Percentiles rank a stretch among this genome's conserved stretches.
phyloP scores from a whole-genome alignment of 75 land plant genomes.

The Sequoiadendron giganteum region DNA sequence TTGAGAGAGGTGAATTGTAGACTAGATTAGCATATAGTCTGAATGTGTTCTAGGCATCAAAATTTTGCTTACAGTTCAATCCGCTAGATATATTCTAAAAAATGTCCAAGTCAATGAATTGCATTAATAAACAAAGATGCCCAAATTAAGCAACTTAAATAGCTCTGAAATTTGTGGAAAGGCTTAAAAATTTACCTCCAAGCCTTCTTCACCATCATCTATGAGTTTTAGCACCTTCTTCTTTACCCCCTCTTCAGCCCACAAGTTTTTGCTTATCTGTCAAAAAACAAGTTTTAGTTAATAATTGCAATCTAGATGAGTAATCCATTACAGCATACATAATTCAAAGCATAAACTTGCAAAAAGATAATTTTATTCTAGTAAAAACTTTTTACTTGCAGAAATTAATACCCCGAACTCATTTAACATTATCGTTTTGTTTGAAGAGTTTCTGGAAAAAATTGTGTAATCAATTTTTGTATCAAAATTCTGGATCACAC shows the following conservation, averaged over 20 bases:
- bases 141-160: not conserved
- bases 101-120: not conserved
- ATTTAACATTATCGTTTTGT: not conserved
- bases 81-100: not conserved
- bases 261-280: conserved; percentile 55
- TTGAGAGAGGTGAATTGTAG: no score
- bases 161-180: not conserved
- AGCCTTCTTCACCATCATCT: conserved; percentile 64
- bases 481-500: no score
- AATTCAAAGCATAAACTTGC: not conserved
- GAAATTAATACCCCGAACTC: not conserved
- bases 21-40: no score
- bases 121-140: not conserved
- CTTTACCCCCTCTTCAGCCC: conserved; percentile 56
- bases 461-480: no score
- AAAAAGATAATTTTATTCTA: not conserved
- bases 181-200: conserved; percentile 41
- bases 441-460: no score
- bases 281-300: not conserved
- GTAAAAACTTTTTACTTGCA: not conserved
- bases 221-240: conserved; percentile 67
- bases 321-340: not conserved
- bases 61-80: not conserved
- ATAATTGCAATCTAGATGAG: not conserved
- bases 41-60: not conserved